Evolutionary conservation across 1,284 basidiomycete genomes (phyloP), one percentile per base, ranked within the genome.

Genomic region (Coniophora puteana): DNA sequence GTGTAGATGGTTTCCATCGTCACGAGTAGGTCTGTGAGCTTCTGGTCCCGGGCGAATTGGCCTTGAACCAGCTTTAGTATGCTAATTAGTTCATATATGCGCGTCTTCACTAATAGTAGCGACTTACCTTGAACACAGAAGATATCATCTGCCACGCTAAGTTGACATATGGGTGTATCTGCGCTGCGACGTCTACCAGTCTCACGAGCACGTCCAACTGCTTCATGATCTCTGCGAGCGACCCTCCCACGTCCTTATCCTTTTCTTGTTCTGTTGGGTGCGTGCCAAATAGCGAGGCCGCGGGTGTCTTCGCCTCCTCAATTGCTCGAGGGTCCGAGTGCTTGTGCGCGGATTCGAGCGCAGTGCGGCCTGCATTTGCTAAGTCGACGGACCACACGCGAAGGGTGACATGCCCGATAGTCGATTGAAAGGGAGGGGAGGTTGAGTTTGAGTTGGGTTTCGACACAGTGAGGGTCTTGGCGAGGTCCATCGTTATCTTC

Each of bases 1-100:
- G 41, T 34, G 28, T 65, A 63, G 17, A 55, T 45, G 7, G 54
- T 51, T 16, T 36, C 51, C 62, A 63, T 66, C 12, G 54, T 40
- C 1, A 18, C 23, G 12, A 48, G 35, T 13, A 66, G 57, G 14
- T 51, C 52, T 14, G 47, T 44, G 4, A 63, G 47, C 22, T 36
- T 50, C 5, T 41, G 36, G 41, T 63, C 50, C 8, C 50, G 48
- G 0, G 55, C 51, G 6, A 54, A 35, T 36, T 66, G 61, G 6
- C 39, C 49, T 50, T 50, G 52, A 16, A 62, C 41, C 3, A 55
- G 50, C 61, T 63, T 22, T 4, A 18, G 1, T 1, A 11, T 4
- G 18, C 1, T 62, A 18, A 60, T 43, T 24, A 29, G 24, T 6
- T 13, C 32, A 24, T 10, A 13, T n/a, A 4, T 8, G 21, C 22